Evolutionary conservation across 2,329 filamentous ascomycete genomes (phyloP), one percentile per base, ranked within the genome.

Genomic region (Metarhizium robertsii): DNA sequence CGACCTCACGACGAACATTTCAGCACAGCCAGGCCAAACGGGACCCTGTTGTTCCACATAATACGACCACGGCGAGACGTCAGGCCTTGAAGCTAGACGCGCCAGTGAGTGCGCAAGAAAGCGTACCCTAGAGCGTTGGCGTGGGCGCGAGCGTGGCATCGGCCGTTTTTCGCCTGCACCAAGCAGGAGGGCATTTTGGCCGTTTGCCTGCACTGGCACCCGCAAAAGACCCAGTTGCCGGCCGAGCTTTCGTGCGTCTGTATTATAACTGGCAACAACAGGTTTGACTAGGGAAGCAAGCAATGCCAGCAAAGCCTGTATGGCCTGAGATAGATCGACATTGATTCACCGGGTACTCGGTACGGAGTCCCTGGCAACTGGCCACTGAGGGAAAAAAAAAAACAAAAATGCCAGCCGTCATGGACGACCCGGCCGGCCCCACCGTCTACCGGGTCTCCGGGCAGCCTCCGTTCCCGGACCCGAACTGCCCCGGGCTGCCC

Each of bases 401-500:
- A 46, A 46, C 4, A 25, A 14, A 48, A 14, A 90, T 91, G 87
- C 86, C 87, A 64, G 87, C 88, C 60, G 86, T 90, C 72, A 79
- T 90, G 66, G 87, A 92, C 67, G 88, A 91, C 67, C 88, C 88
- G 57, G 79, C 81, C 47, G 79, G 84, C 65, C 80, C 86, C 61
- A 81, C 84, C 67, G 84, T 90, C 62, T 84, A 86, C 73, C 83
- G 87, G 59, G 79, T 83, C 53, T 87, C 85, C 59, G 87, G 87
- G 36, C 76, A 79, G 50, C 68, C 76, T 53, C 86, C 87, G 45
- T 89, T 80, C 64, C 85, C 86, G 61, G 78, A 81, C 60, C 78
- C 82, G 55, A 76, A 73, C 45, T 77, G 79, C 65, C 81, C 84
- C 52, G 75, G 83, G 52, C 77, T 92, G 52, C 88, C 90, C 52